Conservation (phyloP, 768 basidiomycete species). For the Mycena venus region DNA sequence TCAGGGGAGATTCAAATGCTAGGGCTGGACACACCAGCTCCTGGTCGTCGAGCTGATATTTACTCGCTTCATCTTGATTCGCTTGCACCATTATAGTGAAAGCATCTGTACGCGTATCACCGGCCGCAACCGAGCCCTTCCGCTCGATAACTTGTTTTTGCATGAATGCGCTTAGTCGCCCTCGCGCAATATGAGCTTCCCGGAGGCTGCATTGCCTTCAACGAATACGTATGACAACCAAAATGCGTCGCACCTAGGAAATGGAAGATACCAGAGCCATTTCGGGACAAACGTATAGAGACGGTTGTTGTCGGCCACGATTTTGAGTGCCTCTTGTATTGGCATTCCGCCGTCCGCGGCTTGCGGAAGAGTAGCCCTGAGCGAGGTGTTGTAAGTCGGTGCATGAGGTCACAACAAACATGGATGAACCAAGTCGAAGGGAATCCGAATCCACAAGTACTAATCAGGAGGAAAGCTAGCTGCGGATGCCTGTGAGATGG, state of each 20-base stretch:
- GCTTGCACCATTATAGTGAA: conserved; percentile 62
- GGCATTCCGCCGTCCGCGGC: conserved; percentile 53
- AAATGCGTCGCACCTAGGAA: conserved; percentile 43
- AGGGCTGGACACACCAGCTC: conserved; percentile 50
- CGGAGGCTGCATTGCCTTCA: conserved; percentile 39
- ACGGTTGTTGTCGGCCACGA: conserved; percentile 47
- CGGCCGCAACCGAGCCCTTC: conserved; percentile 43
- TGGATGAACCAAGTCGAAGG: conserved; percentile 51
- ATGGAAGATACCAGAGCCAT: conserved; percentile 54
- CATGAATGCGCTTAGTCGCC: conserved; percentile 54
- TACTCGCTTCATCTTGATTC: conserved; percentile 57
- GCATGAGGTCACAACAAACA: background rate
- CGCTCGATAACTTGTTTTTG: conserved; percentile 49
- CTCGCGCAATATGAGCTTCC: conserved; percentile 44
- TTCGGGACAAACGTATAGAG: conserved; percentile 46
- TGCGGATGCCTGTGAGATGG: conserved; percentile 28
- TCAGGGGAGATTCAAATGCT: background rate
- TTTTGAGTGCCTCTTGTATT: conserved; percentile 51
- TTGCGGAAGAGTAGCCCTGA: conserved; percentile 47
- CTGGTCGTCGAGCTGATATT: conserved; percentile 53
- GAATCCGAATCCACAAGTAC: conserved; percentile 63
- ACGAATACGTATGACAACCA: background rate
- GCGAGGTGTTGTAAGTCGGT: background rate
- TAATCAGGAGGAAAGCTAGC: conserved; percentile 59
- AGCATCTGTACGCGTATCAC: conserved; percentile 43